phyloP scores from a whole-genome alignment of 306 rosid genomes.

The Cucurbita ficifolia region DNA sequence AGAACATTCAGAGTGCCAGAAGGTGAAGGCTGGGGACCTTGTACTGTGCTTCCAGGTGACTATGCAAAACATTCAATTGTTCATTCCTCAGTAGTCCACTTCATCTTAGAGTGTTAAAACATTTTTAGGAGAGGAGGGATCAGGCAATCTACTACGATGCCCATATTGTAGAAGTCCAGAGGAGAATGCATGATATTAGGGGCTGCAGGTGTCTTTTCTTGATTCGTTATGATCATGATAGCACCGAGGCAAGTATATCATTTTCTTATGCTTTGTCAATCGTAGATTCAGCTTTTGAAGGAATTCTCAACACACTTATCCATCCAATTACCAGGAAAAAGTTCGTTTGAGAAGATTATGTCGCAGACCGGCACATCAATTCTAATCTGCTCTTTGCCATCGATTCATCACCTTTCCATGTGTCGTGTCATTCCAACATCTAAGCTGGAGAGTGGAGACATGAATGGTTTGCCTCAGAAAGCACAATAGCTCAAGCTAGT shows the following conservation, averaged over 20 bases:
- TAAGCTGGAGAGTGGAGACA: constrained; percentile 1
- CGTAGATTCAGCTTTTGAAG: neutral
- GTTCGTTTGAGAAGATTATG: constrained; percentile 83
- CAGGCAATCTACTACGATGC: constrained; percentile 80
- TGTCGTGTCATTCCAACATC: neutral
- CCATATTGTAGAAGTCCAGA: constrained; percentile 52
- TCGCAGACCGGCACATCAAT: constrained; percentile 27
- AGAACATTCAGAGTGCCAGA: constrained; percentile 55
- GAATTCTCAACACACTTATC: neutral
- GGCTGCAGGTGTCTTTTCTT: constrained; percentile 84
- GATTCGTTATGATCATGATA: constrained; percentile 66
- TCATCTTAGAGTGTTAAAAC: constrained; percentile 7
- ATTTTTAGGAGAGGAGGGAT: constrained; percentile 68
- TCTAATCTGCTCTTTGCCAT: neutral
- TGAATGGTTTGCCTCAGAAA: neutral
- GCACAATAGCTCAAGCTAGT: neutral
- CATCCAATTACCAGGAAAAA: constrained; percentile 34
- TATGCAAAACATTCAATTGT: neutral
- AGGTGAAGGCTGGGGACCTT: constrained; percentile 53
- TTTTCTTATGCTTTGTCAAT: neutral
- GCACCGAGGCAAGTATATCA: constrained; percentile 41
- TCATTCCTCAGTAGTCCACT: neutral
- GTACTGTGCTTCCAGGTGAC: constrained; percentile 89
- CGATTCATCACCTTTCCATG: neutral
- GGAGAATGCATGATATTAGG: constrained; percentile 85